Conservation (phyloP, 2,329 filamentous ascomycete genomes). For the Fusarium sp. region DNA sequence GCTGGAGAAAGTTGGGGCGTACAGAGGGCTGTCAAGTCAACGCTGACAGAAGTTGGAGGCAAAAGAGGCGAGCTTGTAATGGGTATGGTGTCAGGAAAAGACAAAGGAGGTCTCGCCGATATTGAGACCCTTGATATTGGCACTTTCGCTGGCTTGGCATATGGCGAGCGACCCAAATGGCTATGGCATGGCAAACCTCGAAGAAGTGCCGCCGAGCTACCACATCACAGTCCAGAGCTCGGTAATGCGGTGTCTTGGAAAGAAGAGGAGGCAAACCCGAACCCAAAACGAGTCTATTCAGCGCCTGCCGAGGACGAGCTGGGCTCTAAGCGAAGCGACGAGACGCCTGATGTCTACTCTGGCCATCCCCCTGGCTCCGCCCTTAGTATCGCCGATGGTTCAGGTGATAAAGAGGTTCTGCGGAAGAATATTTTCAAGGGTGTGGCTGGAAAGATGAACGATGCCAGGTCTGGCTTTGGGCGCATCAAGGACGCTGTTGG, state of each 20-base stretch:
- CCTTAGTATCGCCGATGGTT: conserved; percentile 59
- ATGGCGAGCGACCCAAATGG: conserved; percentile 90
- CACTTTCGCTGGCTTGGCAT: conserved; percentile 79
- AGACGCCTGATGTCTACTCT: conserved; percentile 57
- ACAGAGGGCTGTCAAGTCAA: conserved; percentile 94
- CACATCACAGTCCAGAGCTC: conserved; percentile 60
- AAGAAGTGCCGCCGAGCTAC: conserved; percentile 65
- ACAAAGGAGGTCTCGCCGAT: conserved; percentile 90
- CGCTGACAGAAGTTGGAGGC: conserved; percentile 90
- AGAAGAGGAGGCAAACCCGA: conserved; percentile 57
- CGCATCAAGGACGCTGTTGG: conserved; percentile 89
- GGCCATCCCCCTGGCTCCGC: conserved; percentile 58
- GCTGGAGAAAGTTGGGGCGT: conserved; percentile 91
- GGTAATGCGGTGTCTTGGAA: conserved; percentile 64
- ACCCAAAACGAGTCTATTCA: conserved; percentile 62
- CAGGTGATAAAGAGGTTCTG: conserved; percentile 66
- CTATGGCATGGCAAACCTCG: conserved; percentile 92
- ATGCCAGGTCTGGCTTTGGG: conserved; percentile 84
- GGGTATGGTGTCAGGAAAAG: conserved; percentile 88
- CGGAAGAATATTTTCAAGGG: conserved; percentile 80
- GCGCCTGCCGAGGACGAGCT: conserved; percentile 64
- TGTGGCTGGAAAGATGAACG: conserved; percentile 81
- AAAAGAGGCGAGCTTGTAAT: conserved; percentile 95
- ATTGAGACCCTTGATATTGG: conserved; percentile 93
- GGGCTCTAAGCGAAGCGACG: conserved; percentile 58